These are phyloP conservation scores for Cenococcum geophilum DNA, from an alignment of 495 filamentous ascomycete species.

Conservation along the genomic window DNA sequence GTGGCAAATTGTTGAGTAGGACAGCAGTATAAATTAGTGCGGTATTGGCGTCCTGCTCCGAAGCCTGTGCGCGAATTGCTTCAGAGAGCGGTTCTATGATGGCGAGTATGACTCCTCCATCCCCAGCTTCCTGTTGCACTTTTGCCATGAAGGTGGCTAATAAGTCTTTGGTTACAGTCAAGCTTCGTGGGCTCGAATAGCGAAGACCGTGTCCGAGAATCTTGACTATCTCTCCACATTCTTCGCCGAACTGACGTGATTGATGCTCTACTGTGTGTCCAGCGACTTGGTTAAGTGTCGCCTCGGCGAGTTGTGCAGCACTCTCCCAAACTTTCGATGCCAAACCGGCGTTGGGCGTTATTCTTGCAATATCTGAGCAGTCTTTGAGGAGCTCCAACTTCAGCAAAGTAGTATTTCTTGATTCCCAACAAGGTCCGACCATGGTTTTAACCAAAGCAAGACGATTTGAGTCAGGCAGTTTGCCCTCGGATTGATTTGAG, in stretches of 20 bases:
- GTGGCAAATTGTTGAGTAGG: slow-evolving; percentile 32
- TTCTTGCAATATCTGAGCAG: slow-evolving; percentile 9
- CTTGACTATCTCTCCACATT: slow-evolving; percentile 22
- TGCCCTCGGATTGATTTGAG: slow-evolving; percentile 19
- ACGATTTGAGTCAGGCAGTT: slow-evolving; percentile 19
- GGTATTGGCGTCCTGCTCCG: slow-evolving; percentile 14
- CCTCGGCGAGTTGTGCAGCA: slow-evolving; percentile 8
- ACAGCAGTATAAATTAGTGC: slow-evolving; percentile 24
- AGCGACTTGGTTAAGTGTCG: slow-evolving; percentile 13
- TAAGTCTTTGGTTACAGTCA: slow-evolving; percentile 35
- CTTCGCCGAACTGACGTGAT: slow-evolving; percentile 25
- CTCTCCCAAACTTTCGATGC: slow-evolving; percentile 18
- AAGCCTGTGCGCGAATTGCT: slow-evolving; percentile 28
- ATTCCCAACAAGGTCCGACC: slow-evolving; percentile 19
- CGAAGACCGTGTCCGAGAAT: slow-evolving; percentile 24
- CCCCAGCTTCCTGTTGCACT: slow-evolving; percentile 59
- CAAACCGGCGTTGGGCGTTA: background rate
- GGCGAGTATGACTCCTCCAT: slow-evolving; percentile 53
- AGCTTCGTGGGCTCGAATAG: background rate
- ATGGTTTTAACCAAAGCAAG: slow-evolving; percentile 14
- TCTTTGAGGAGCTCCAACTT: slow-evolving; percentile 28
- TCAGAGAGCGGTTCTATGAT: slow-evolving; percentile 69
- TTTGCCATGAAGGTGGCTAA: slow-evolving; percentile 53
- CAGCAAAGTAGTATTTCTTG: slow-evolving; percentile 19
- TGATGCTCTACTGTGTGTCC: slow-evolving; percentile 14